Conservation (phyloP, 257 asterid genomes). For the Misopates orontium region DNA sequence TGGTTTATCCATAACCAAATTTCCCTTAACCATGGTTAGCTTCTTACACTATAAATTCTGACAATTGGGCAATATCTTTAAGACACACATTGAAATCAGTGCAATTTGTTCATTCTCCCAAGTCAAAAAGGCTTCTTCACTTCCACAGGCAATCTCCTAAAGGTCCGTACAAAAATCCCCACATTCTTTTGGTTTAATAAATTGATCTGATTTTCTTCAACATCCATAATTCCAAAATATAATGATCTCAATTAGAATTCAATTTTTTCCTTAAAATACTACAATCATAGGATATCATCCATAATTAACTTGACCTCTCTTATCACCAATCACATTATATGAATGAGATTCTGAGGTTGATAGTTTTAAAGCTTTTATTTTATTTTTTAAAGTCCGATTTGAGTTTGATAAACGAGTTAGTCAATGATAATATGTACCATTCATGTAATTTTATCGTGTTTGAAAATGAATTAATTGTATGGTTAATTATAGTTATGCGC, state of each 20-base stretch:
- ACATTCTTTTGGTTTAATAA: too few species aligned
- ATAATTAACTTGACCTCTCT: background rate
- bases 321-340: too few species aligned
- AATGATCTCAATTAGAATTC: background rate
- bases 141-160: slow-evolving; percentile 7
- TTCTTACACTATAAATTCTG: slow-evolving; percentile 6
- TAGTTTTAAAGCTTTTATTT: background rate
- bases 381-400: background rate
- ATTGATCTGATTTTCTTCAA: too few species aligned
- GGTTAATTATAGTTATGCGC: too few species aligned
- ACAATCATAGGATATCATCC: too few species aligned
- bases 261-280: background rate
- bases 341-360: background rate
- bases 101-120: slow-evolving; percentile 8
- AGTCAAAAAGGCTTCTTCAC: background rate
- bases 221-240: background rate
- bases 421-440: too few species aligned
- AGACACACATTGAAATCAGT: background rate
- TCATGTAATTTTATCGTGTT: too few species aligned
- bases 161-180: too few species aligned
- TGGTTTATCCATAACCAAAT: background rate
- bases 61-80: background rate
- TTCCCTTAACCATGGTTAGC: slow-evolving; percentile 6
- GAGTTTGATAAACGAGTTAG: background rate
- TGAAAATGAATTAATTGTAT: too few species aligned